Evolutionary conservation across 2,329 filamentous ascomycete species (phyloP), one percentile per base, ranked within the genome.

Genomic region (Botrytis medusae): DNA sequence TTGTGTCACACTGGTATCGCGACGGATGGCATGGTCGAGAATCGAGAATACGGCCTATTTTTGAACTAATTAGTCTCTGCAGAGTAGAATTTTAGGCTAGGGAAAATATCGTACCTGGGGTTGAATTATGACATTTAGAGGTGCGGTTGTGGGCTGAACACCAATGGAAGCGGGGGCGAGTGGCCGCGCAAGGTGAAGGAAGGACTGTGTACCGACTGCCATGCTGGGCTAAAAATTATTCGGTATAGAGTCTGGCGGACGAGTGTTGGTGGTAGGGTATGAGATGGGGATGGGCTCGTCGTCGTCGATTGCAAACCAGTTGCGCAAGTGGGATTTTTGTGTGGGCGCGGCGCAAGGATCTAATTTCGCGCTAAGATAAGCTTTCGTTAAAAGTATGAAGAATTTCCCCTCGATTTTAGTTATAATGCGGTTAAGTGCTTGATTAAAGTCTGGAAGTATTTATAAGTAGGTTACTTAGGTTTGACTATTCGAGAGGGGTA

Each of bases 161-260:
- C 92, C 93, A 80, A 94, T 87, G 74, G 89, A 87, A 76, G 92
- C 91, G 78, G 94, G 94, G 83, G 94, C 94, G 81, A 98, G 88
- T 81, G 96, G 96, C 84, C 96, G 91, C 82, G 95, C 92, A 78
- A 99, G 92, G 84, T 99, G 96, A 81, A 98, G 91, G 87, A 97
- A 98, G 77, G 93, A 92, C 83, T 95, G 92, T 80, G 89, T 87
- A 72, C 77, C 86, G 81, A 89, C 86, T 83, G 93, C 92, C 94
- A 97, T 97, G 84, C 81, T 94, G 88, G 84, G 85, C 83, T 69
- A 83, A 77, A 72, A 75, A 65, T 60, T 61, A 72, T 67, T 72
- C 62, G 71, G 64, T 72, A 48, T 72, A 32, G 40, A 69, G 62
- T 68, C 40, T 57, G 62, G 71, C 37, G 62, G 71, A 72, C 71